Evolutionary conservation across 2,329 filamentous ascomycete genomes (phyloP).

Genomic region (Phaeophleospora eucalypticola): DNA sequence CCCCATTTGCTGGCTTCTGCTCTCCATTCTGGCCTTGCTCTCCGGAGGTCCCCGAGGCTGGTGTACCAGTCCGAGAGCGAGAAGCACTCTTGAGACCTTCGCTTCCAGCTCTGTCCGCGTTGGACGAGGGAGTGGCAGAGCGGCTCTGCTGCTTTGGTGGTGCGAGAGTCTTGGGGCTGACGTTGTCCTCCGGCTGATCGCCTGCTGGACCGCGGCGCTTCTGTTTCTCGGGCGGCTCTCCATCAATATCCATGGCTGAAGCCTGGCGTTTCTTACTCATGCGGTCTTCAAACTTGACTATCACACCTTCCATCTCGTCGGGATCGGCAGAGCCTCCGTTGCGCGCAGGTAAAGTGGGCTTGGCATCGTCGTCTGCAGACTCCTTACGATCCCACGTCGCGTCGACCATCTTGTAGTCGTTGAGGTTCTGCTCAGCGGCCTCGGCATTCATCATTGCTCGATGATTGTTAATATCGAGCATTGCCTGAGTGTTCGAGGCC

Average conservation of each 20-base stretch:
- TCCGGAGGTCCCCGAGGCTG: constrained; percentile 10
- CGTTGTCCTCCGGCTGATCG: not conserved
- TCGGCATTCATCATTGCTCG: constrained; percentile 3
- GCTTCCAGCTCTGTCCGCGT: not conserved
- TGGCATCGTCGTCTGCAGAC: not conserved
- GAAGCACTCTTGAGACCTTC: not conserved
- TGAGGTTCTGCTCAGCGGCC: not conserved
- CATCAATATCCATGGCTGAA: constrained; percentile 28
- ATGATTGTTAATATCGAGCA: constrained; percentile 22
- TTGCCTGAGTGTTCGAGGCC: constrained; percentile 17
- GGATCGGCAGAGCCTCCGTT: constrained; percentile 20
- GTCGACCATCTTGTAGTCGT: not conserved
- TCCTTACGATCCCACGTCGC: not conserved
- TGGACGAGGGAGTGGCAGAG: constrained; percentile 2
- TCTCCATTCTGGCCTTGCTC: constrained; percentile 3
- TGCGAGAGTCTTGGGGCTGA: not conserved
- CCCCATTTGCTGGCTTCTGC: constrained; percentile 1
- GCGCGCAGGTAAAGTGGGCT: not conserved
- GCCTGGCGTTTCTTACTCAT: constrained; percentile 16
- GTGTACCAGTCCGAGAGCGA: constrained; percentile 22
- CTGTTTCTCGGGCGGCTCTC: constrained; percentile 24
- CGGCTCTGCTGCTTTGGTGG: not conserved
- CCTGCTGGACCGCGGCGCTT: not conserved
- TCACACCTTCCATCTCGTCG: constrained; percentile 38
- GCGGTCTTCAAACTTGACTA: constrained; percentile 29